phyloP scores from a whole-genome alignment of 192 early-diverging fungal species.

The Coemansia interrupta region DNA sequence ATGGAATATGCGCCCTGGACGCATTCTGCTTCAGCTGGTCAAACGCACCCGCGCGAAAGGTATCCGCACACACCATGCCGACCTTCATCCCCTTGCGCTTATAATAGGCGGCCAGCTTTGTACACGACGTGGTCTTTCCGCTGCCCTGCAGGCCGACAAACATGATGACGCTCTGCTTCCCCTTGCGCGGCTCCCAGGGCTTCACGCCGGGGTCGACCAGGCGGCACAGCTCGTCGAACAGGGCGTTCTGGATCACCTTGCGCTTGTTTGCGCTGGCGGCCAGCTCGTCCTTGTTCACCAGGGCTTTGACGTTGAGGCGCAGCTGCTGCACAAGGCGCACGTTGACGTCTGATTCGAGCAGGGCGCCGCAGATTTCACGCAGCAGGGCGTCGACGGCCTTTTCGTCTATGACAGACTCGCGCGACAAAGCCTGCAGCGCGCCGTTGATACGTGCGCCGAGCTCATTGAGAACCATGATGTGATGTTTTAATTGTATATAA shows the following conservation, averaged over 20 bases:
- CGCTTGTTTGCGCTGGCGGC: conserved; percentile 81
- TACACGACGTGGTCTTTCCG: conserved; percentile 96
- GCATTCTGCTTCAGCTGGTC: conserved; percentile 99
- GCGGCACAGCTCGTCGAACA: conserved; percentile 83
- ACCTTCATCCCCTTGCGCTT: conserved; percentile 93
- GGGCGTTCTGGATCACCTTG: conserved; percentile 80
- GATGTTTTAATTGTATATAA: not conserved
- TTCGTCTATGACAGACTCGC: conserved; percentile 84
- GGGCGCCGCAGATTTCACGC: conserved; percentile 81
- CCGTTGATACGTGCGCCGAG: conserved; percentile 83
- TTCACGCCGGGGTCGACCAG: conserved; percentile 86
- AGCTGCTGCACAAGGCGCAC: conserved; percentile 78
- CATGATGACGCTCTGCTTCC: conserved; percentile 85
- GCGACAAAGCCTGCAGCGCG: conserved; percentile 75
- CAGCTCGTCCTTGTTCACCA: conserved; percentile 78
- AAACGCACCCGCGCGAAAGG: conserved; percentile 97
- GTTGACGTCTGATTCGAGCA: conserved; percentile 91
- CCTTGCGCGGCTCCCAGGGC: conserved; percentile 82
- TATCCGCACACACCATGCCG: conserved; percentile 89
- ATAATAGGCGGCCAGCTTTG: conserved; percentile 89
- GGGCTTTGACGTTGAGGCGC: conserved; percentile 80
- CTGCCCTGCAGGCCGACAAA: conserved; percentile 96
- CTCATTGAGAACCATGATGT: conserved; percentile 83
- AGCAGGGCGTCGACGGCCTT: conserved; percentile 78
- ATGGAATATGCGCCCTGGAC: conserved; percentile 95